Base-by-base conservation (phyloP, 768 basidiomycete genomes). In the Albatrellus ellisii region DNA sequence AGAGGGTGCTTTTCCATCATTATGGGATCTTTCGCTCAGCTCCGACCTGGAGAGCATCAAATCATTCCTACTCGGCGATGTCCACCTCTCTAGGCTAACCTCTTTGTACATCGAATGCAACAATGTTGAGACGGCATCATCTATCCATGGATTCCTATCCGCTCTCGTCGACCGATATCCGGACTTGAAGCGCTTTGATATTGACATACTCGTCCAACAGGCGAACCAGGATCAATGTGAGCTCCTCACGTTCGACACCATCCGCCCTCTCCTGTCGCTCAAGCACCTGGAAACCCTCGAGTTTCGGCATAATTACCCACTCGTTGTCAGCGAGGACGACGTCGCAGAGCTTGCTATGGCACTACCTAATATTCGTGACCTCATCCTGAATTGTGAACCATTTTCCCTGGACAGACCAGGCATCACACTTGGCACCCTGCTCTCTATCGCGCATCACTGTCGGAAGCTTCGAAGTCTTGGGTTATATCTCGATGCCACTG, bases 291-390 rank as follows among this genome's bases (percentile, higher is more conserved):
- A 17, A 24, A 37, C 18, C 27, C 49, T 50, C 4, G 49, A 50
- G 25, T 27, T 50, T 32, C 47, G 47, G n/a, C 49, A 50, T 37
- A 50, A 49, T 15, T 25, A 45, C 21, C 49, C 49, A 36, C 36
- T 50, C 17, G 28, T 42, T 17, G 32, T 50, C 47, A 48, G 47
- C 40, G 47, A 48, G 18, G 41, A 2, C 18, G 41, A 48, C 26
- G 28, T 50, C 11, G 21, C 37, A 18, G 47, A 50, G 42, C 31
- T 50, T 27, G 43, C 41, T 28, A 34, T 26, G 27, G 47, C 41
- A 10, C 40, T 50, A 9, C 49, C 49, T n/a, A 26, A 27, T 1
- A 20, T 50, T 17, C 37, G 40, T 18, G 33, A 39, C 33, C 47
- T 50, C 20, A 38, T 42, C 28, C 33, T 50, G 32, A 50, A 50